Evolutionary conservation across 2,329 filamentous ascomycete genomes (phyloP), one percentile per base, ranked within the genome.

Genomic region (Microsporum canis): DNA sequence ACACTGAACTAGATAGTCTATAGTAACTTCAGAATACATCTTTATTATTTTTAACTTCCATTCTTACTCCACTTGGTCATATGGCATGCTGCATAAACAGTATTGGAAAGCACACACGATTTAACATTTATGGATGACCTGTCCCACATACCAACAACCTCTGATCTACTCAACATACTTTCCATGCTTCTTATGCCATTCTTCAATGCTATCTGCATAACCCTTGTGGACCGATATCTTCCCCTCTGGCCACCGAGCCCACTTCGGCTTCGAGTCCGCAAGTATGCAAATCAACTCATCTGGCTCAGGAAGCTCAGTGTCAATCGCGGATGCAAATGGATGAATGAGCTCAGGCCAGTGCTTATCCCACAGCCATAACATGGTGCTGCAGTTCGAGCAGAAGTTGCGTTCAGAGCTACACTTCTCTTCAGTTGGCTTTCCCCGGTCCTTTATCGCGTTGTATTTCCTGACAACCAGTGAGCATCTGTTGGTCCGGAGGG

Each of bases 301-400:
- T 0, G 76, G 75, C 38, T 69, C 69, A 0, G 76, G 75, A 61
- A 80, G 61, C 34, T 77, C 73, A 3, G 75, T 77, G 67, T 79
- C 78, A 63, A 80, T 78, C 23, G 77, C 78, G 6, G 76, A 76
- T 3, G 77, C 76, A 68, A 79, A 80, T 0, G 77, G 78, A 66
- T 79, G 78, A 58, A 79, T 77, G 59, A 79, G 60, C 63, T 79
- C 76, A 0, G 77, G 77, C 76, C 76, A 79, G 14, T 74, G 70
- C 23, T 72, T 68, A 65, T 79, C 77, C 74, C 75, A 79, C 3
- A 79, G 64, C 77, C 77, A 78, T 4, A 78, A 67, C 76, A 78
- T 78, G 3, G 72, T 71, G 57, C 76, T 74, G 66, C 78, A 80
- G 57, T 76, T 75, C 2, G 72, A 74, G 65, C 76, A 79, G 63